Conservation (phyloP, 768 basidiomycete genomes). For the Tricholoma terreum region DNA sequence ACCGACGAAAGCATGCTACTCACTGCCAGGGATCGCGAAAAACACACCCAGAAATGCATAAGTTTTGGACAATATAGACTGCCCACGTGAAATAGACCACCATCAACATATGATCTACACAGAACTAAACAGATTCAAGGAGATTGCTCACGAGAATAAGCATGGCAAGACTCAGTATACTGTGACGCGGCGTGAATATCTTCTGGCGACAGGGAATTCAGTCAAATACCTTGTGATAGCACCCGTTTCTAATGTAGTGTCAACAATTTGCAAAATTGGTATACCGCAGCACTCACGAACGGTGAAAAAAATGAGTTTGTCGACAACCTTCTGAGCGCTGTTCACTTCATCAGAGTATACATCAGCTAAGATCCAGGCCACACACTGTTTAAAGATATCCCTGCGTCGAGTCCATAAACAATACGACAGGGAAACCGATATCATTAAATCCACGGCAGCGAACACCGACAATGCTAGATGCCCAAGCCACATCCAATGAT, state of each 20-base stretch:
- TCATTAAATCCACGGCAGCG: conserved; percentile 7
- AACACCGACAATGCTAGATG: conserved; percentile 4
- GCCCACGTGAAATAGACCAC: background rate
- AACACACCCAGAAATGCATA: conserved; percentile 11
- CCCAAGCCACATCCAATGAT: conserved; percentile 6
- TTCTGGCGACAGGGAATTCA: background rate
- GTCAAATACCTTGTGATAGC: conserved; percentile 10
- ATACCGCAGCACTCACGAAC: conserved; percentile 6
- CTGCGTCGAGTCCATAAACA: conserved; percentile 3
- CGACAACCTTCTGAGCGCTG: conserved; percentile 8
- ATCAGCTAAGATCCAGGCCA: background rate
- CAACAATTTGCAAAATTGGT: background rate
- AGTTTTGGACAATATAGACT: conserved; percentile 5
- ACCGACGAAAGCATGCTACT: background rate
- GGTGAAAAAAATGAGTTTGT: conserved; percentile 11
- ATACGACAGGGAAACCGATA: conserved; percentile 6
- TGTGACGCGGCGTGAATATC: background rate
- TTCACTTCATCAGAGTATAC: too few species aligned
- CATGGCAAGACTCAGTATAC: conserved; percentile 8
- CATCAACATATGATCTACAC: background rate
- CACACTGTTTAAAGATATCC: conserved; percentile 7
- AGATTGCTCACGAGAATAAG: conserved; percentile 8
- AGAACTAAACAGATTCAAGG: background rate
- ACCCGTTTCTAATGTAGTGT: conserved; percentile 17
- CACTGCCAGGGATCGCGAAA: conserved; percentile 5